Evolutionary conservation across 495 filamentous ascomycete genomes (phyloP).

Genomic region (Aspergillus cristatus): DNA sequence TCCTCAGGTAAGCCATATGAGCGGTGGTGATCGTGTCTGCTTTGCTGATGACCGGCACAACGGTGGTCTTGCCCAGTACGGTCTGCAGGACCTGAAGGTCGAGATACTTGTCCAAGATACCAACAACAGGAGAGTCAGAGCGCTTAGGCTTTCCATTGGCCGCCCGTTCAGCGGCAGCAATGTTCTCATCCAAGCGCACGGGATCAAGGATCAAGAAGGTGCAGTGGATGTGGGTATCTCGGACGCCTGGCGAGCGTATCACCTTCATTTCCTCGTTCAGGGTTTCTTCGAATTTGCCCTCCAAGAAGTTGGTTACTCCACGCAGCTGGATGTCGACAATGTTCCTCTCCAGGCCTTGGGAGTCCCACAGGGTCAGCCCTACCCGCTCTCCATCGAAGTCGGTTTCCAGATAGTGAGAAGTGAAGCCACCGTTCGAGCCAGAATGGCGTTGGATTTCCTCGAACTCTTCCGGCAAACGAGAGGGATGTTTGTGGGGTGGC

Average conservation of each 20-base stretch:
- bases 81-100: conserved; percentile 85
- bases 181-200: conserved; percentile 71
- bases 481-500: conserved; percentile 61
- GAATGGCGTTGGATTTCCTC: conserved; percentile 33
- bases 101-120: conserved; percentile 76
- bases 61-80: conserved; percentile 88
- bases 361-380: conserved; percentile 93
- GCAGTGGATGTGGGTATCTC: conserved; percentile 95
- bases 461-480: conserved; percentile 42
- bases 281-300: conserved; percentile 97
- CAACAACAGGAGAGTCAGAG: conserved; percentile 36
- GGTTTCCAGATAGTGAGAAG: conserved; percentile 82
- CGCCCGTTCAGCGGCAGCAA: conserved; percentile 54
- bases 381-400: conserved; percentile 90
- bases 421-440: conserved; percentile 56
- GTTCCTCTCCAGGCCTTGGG: conserved; percentile 84
- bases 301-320: conserved; percentile 82
- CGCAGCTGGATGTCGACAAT: conserved; percentile 89
- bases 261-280: conserved; percentile 98
- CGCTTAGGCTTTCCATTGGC: conserved; percentile 49
- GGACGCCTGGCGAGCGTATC: conserved; percentile 79
- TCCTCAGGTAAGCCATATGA: conserved; percentile 90
- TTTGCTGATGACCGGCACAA: conserved; percentile 94
- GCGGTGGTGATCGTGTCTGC: conserved; percentile 89
- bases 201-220: conserved; percentile 92